Base-by-base conservation (phyloP, 1,139 yeast species). In the Blastobotrys serpentis region DNA sequence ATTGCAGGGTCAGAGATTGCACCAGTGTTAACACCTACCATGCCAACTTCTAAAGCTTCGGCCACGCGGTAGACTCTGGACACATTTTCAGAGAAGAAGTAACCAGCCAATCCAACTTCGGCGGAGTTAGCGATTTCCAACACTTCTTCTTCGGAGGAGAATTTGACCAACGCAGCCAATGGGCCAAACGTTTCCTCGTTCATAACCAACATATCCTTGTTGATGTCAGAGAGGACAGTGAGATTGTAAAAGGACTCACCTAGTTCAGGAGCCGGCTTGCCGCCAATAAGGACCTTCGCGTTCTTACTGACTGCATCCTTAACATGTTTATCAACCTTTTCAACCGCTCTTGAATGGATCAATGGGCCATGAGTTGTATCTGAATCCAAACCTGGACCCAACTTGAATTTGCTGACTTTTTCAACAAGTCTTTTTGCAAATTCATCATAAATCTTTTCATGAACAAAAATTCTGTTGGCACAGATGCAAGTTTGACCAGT, bases 161-260 rank as follows among this genome's bases (percentile, higher is more conserved):
- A 69, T 54, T 60, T 59, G 54, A 85, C 77, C 37, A 88, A 68
- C 2, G 92, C 89, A 47, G 90, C 90, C 36, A 88, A 73, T 3
- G 96, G 96, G n/a, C 96, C 96, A 64, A 88, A 88, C 1, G 94
- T 86, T 68, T 88, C 96, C 58, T 86, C 92, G 23, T 69, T 61
- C 49, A 79, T 72, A 21, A 87, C 84, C 50, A 67, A 60, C 75
- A 87, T 85, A 33, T 75, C 76, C 5, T 71, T 68, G 44, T 86
- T 78, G 30, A 85, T 89, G 54, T 81, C 76, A 6, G 79, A 72
- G 49, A 88, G 64, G 8, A 88, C 78, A 0, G 92, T 84, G 48
- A 90, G 85, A 13, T 81, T 81, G 63, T 80, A 87, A 68, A 85
- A 88, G 57, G 77, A 75, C 43, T 79, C 78, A 4, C 95, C 95